Conservation (phyloP, 768 basidiomycete species). For the Calocybe cyanea region DNA sequence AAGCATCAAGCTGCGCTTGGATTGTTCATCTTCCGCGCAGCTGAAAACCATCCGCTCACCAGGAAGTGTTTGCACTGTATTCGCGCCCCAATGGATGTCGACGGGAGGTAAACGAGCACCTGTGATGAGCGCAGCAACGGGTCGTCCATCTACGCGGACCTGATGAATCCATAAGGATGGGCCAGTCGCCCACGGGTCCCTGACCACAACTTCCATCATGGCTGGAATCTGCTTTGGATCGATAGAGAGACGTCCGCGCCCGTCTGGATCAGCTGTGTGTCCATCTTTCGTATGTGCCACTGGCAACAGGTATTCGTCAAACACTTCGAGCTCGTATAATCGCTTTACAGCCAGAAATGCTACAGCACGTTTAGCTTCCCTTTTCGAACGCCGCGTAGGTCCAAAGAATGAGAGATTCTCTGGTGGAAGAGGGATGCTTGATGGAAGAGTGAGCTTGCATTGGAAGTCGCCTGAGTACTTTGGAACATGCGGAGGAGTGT, state of each 20-base stretch:
- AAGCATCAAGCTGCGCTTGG: slow-evolving; percentile 51
- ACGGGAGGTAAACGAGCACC: slow-evolving; percentile 52
- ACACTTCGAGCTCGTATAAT: slow-evolving; percentile 66
- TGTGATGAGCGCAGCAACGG: slow-evolving; percentile 61
- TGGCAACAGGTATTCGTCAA: slow-evolving; percentile 81
- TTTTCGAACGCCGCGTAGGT: slow-evolving; percentile 61
- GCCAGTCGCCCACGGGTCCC: slow-evolving; percentile 64
- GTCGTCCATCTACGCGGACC: slow-evolving; percentile 45
- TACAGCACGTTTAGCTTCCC: slow-evolving; percentile 78
- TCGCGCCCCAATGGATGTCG: slow-evolving; percentile 33
- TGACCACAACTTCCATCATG: slow-evolving; percentile 56
- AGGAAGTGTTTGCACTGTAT: slow-evolving; percentile 29
- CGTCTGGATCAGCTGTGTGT: slow-evolving; percentile 41
- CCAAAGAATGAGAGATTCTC: slow-evolving; percentile 56
- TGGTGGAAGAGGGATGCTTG: slow-evolving; percentile 55
- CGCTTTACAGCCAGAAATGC: slow-evolving; percentile 75
- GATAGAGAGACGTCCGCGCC: slow-evolving; percentile 42
- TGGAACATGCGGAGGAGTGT: slow-evolving; percentile 58
- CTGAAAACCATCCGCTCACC: slow-evolving; percentile 34
- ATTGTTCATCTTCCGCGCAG: slow-evolving; percentile 40
- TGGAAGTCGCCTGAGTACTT: slow-evolving; percentile 60
- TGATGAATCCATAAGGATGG: slow-evolving; percentile 61
- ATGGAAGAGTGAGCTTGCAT: slow-evolving; percentile 59
- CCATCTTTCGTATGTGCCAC: slow-evolving; percentile 47
- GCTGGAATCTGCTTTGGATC: slow-evolving; percentile 44